Percentiles rank a stretch among this genome's conserved stretches.
phyloP scores from a whole-genome alignment of 169 alveolate genomes.

The Plasmodium inui region DNA sequence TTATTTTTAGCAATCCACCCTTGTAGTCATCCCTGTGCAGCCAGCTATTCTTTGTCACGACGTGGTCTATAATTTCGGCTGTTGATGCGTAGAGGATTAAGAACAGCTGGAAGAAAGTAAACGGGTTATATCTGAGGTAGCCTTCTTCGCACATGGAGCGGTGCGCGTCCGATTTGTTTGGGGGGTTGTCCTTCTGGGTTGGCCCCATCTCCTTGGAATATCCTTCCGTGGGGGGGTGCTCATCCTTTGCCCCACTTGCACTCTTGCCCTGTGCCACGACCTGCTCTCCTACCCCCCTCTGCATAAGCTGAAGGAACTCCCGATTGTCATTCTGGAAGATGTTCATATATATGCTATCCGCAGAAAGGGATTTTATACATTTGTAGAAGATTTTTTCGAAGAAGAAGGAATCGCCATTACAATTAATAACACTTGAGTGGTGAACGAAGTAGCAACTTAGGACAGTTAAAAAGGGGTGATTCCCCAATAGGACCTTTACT shows the following conservation, averaged over 20 bases:
- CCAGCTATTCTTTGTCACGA: constrained; percentile 11
- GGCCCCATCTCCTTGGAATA: not conserved
- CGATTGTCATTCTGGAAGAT: constrained; percentile 42
- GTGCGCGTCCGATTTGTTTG: not conserved
- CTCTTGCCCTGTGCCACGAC: not conserved
- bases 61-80: constrained; percentile 46
- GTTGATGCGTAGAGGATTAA: constrained; percentile 45
- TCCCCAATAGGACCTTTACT: constrained; percentile 38
- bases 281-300: not conserved
- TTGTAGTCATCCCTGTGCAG: constrained; percentile 74
- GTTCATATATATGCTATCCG: constrained; percentile 27
- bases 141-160: constrained; percentile 1
- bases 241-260: not conserved
- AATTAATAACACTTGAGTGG: constrained; percentile 40
- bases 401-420: constrained; percentile 14
- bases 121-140: constrained; percentile 9
- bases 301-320: constrained; percentile 32
- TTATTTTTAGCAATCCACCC: constrained; percentile 13
- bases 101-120: constrained; percentile 48
- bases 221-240: not conserved
- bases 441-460: constrained; percentile 65
- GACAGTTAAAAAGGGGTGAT: constrained; percentile 69
- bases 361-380: constrained; percentile 14
- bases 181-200: not conserved
- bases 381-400: constrained; percentile 35